Evolutionary conservation across 768 basidiomycete genomes (phyloP), one percentile per base, ranked within the genome.

Genomic region (Exsudoporus frostii): DNA sequence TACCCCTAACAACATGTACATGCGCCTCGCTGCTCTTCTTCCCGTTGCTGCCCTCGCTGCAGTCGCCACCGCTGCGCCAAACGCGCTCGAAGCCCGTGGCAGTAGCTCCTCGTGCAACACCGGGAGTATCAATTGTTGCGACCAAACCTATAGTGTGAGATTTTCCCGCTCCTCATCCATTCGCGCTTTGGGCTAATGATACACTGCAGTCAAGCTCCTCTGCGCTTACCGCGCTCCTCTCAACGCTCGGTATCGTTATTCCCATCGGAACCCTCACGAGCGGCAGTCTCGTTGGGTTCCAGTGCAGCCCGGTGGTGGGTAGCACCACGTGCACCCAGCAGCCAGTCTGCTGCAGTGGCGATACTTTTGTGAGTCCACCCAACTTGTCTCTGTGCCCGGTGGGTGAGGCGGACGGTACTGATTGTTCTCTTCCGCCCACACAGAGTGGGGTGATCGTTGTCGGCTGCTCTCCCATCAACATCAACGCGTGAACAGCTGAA

Each of bases 271-370:
- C n/a, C n/a, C n/a, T n/a, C n/a, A n/a, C n/a, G n/a, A n/a, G n/a
- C n/a, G n/a, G n/a, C n/a, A n/a, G 29, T 29, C 29, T 29, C 29
- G 29, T 29, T 10, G 29, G 9, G 29, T 29, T 10, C 29, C 29
- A 29, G 10, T 29, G 29, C 29, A 29, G 3, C 29, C 29, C 29
- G 29, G 10, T 29, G 9, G 50, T 46, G 17, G 47, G 34, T 9
- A 52, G 44, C 14, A n/a, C 40, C 1, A 1, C 11, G 1, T 63
- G 62, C 47, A 34, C 24, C 10, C 32, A 40, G 19, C 33, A 57
- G 22, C 40, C 62, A 0, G 55, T 63, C 29, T 63, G 62, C 34
- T 64, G 62, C 53, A 43, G 33, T 14, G 43, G 30, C 4, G 41
- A 60, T 5, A n/a, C 3, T 5, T 55, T 46, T 3, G 62, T 63